Conservation (phyloP, 306 rosid genomes). For the Luffa acutangula region DNA sequence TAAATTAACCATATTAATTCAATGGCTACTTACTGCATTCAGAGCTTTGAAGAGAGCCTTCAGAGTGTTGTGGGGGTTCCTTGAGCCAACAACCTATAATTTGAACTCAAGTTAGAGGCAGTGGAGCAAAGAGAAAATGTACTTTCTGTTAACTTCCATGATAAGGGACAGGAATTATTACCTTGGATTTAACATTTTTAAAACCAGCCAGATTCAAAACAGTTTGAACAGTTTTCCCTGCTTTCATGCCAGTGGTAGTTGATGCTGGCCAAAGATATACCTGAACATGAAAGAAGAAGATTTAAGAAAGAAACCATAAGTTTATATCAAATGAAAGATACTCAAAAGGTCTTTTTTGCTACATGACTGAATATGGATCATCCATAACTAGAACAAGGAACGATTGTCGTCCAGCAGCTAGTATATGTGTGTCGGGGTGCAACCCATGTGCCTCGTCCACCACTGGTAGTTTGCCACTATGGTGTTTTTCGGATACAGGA, state of each 20-base stretch:
- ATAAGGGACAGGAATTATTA: slow-evolving; percentile 18
- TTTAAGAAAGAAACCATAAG: background rate
- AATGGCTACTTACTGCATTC: slow-evolving; percentile 57
- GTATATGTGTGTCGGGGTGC: background rate
- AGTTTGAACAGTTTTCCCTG: slow-evolving; percentile 75
- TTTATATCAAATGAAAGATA: background rate
- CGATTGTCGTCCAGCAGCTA: background rate
- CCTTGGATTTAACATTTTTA: slow-evolving; percentile 91
- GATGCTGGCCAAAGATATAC: slow-evolving; percentile 97
- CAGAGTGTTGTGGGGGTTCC: slow-evolving; percentile 81
- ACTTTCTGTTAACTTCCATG: background rate
- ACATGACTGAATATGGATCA: background rate
- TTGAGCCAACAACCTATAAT: slow-evolving; percentile 70
- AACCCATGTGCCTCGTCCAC: background rate
- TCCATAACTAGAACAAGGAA: background rate
- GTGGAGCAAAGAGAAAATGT: slow-evolving; percentile 3
- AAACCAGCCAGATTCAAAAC: slow-evolving; percentile 77
- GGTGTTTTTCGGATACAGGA: background rate
- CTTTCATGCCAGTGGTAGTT: slow-evolving; percentile 73
- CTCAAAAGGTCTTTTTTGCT: background rate
- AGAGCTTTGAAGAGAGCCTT: slow-evolving; percentile 89
- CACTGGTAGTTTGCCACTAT: background rate
- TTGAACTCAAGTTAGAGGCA: slow-evolving; percentile 1
- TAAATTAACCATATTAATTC: background rate
- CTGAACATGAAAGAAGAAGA: slow-evolving; percentile 16